Conservation (phyloP, 352 stramenopile species). For the Phytophthora niederhauseri region DNA sequence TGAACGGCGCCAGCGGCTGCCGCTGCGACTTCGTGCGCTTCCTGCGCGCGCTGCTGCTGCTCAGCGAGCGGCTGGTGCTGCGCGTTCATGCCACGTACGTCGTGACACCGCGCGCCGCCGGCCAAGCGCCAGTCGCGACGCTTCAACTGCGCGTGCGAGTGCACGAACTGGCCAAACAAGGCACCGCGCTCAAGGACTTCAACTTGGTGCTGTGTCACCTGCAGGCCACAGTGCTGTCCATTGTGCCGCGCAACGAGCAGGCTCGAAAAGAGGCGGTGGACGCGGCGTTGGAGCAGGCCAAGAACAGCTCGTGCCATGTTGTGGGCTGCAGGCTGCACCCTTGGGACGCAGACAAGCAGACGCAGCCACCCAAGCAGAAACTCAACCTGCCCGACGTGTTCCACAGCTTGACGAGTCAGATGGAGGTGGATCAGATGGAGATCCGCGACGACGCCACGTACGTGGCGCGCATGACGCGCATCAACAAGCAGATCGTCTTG, state of each 20-base stretch:
- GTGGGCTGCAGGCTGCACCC: conserved; percentile 64
- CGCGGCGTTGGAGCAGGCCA: conserved; percentile 38
- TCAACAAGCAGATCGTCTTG: conserved; percentile 43
- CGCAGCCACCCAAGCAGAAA: conserved; percentile 25
- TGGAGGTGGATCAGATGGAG: conserved; percentile 63
- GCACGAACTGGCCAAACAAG: conserved; percentile 32
- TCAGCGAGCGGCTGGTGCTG: conserved; percentile 47
- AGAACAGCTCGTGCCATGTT: conserved; percentile 65
- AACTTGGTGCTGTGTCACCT: conserved; percentile 66
- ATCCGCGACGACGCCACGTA: conserved; percentile 76
- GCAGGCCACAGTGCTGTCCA: conserved; percentile 49
- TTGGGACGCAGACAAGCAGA: conserved; percentile 11
- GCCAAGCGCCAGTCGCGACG: conserved; percentile 40
- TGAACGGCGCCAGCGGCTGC: conserved; percentile 44
- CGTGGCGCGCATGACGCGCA: conserved; percentile 48
- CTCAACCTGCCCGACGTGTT: conserved; percentile 76
- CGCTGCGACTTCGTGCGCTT: conserved; percentile 62
- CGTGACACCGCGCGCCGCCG: conserved; percentile 19
- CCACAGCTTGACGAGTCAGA: conserved; percentile 61
- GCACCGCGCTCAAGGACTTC: conserved; percentile 55
- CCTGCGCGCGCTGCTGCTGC: conserved; percentile 48
- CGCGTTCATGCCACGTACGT: conserved; percentile 52
- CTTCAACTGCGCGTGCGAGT: conserved; percentile 57
- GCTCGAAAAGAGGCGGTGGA: conserved; percentile 14
- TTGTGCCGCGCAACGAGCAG: conserved; percentile 29